These are phyloP conservation scores for Aphanomyces euteiches DNA, from an alignment of 352 stramenopile genomes.

Conservation along the genomic window DNA sequence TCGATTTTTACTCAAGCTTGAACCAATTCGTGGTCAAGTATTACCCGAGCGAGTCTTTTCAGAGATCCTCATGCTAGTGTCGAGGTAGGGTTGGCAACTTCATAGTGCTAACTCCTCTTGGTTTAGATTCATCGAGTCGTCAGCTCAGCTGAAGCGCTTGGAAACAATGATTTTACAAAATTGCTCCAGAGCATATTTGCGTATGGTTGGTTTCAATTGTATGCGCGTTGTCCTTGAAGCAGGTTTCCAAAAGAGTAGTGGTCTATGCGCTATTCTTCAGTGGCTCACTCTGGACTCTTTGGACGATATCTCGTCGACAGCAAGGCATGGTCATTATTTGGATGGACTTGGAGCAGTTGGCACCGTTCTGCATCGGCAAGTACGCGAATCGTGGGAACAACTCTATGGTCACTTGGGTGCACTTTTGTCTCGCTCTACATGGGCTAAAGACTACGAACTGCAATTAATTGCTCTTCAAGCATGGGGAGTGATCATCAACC, in stretches of 20 bases:
- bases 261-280: slow-evolving; percentile 40
- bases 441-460: slow-evolving; percentile 71
- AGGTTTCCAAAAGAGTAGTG: slow-evolving; percentile 35
- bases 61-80: slow-evolving; percentile 79
- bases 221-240: slow-evolving; percentile 75
- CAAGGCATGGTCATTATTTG: slow-evolving; percentile 48
- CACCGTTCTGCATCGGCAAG: slow-evolving; percentile 68
- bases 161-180: slow-evolving; percentile 72
- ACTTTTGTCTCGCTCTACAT: slow-evolving; percentile 77
- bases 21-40: slow-evolving; percentile 67
- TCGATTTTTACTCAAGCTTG: slow-evolving; percentile 77
- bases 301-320: not conserved
- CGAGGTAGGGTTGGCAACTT: slow-evolving; percentile 51
- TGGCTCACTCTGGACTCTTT: slow-evolving; percentile 17
- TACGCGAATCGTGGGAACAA: slow-evolving; percentile 80
- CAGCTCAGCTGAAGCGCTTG: slow-evolving; percentile 33
- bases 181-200: slow-evolving; percentile 67
- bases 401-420: slow-evolving; percentile 75
- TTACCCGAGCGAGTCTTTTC: slow-evolving; percentile 79
- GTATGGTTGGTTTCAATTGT: slow-evolving; percentile 69
- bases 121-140: slow-evolving; percentile 5
- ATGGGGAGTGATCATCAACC: slow-evolving; percentile 85
- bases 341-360: slow-evolving; percentile 74
- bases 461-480: slow-evolving; percentile 78
- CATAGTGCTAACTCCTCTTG: not conserved